Evolutionary conservation across 805 yeast genomes (phyloP).

Genomic region (Zygosaccharomyces lentus): DNA sequence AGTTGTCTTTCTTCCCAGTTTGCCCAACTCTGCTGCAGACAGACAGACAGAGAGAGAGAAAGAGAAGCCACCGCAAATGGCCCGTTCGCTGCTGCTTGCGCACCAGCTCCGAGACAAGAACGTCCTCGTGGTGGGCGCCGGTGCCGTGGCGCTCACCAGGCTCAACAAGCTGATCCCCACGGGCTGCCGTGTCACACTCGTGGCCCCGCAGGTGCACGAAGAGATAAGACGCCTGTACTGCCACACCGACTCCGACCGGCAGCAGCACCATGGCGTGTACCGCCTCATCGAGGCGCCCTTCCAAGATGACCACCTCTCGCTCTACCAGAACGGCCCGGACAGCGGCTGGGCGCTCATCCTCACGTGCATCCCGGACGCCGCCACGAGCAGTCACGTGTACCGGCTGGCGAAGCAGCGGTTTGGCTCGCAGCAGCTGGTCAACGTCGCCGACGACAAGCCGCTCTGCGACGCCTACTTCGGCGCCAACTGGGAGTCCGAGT

Average conservation of each 20-base stretch:
- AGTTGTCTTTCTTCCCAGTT: too few relatives aligned
- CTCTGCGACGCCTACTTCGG: conserved; percentile 37
- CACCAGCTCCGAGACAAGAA: conserved; percentile 26
- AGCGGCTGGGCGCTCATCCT: conserved; percentile 29
- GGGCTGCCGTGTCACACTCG: conserved; percentile 31
- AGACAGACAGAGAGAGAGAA: neutral
- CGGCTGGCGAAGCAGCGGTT: conserved; percentile 19
- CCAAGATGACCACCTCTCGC: conserved; percentile 14
- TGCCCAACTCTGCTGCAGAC: too few relatives aligned
- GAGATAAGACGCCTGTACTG: conserved; percentile 14
- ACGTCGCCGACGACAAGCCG: conserved; percentile 36
- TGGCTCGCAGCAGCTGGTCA: conserved; percentile 31
- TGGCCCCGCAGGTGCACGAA: conserved; percentile 25
- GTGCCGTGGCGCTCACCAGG: conserved; percentile 34
- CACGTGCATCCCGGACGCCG: conserved; percentile 30
- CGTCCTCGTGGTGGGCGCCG: conserved; percentile 34
- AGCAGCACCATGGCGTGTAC: conserved; percentile 13
- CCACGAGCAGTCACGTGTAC: conserved; percentile 23
- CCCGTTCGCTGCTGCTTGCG: conserved; percentile 28
- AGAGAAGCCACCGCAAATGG: conserved; percentile 8
- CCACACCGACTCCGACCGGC: conserved; percentile 17
- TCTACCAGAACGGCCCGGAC: conserved; percentile 16
- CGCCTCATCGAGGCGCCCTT: conserved; percentile 17
- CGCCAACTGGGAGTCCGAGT: conserved; percentile 24
- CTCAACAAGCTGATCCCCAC: conserved; percentile 32